Percentiles rank a stretch among this genome's conserved stretches.
These are phyloP conservation scores for Metschnikowia lochheadii DNA, from an alignment of 805 yeast genomes.

Conservation along the genomic window DNA sequence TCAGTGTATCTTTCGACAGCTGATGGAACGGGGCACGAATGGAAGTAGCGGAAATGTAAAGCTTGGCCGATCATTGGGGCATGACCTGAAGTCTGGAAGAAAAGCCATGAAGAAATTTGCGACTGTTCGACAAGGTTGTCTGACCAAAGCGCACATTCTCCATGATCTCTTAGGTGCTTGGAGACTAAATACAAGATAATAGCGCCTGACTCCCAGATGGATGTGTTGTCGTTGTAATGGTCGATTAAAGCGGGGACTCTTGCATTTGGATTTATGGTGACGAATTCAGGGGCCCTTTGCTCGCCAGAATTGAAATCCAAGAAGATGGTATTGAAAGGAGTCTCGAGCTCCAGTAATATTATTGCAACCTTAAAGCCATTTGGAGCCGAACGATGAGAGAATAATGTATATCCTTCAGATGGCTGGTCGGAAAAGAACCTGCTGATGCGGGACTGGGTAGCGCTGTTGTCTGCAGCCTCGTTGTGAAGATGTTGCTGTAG, in stretches of 20 bases:
- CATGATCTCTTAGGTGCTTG: conserved; percentile 57
- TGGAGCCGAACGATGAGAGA: conserved; percentile 84
- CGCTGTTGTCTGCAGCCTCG: conserved; percentile 34
- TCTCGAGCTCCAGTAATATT: conserved; percentile 75
- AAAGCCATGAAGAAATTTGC: conserved; percentile 83
- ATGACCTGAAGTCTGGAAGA: conserved; percentile 94
- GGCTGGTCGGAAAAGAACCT: conserved; percentile 76
- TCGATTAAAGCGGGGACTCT: conserved; percentile 93
- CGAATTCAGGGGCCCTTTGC: conserved; percentile 90
- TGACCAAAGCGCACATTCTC: conserved; percentile 75
- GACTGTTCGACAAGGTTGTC: conserved; percentile 74
- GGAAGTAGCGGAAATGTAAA: conserved; percentile 87
- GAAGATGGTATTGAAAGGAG: conserved; percentile 74
- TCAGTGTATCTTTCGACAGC: conserved; percentile 89
- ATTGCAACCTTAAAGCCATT: conserved; percentile 96
- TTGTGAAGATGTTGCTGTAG: conserved; percentile 44
- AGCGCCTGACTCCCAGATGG: conserved; percentile 95
- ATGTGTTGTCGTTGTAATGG: conserved; percentile 72
- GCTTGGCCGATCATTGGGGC: conserved; percentile 99
- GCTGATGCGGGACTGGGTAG: conserved; percentile 55
- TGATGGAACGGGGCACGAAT: conserved; percentile 75
- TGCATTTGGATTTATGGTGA: conserved; percentile 92
- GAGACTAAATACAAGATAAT: conserved; percentile 79
- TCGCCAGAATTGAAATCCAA: conserved; percentile 86
- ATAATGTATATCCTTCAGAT: conserved; percentile 75